These are phyloP conservation scores for Echeveria elegans DNA, from an alignment of 164 flowering plant species.

Conservation along the genomic window DNA sequence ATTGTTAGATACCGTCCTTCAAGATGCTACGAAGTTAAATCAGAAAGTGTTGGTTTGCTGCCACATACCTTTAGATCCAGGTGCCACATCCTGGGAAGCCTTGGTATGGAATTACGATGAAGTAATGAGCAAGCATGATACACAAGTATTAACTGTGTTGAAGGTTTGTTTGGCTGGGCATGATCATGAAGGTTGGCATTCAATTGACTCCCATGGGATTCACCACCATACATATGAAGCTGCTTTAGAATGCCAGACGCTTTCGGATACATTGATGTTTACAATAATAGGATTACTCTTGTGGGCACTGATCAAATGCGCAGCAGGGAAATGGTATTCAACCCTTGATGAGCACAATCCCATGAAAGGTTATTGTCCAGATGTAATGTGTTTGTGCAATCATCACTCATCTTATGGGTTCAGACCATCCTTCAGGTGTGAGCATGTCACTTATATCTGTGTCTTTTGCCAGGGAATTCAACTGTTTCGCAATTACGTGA, in stretches of 20 bases:
- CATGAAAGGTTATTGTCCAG: not conserved
- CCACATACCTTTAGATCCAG: constrained; percentile 76
- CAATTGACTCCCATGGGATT: constrained; percentile 68
- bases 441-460: too few relatives aligned
- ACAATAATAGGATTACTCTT: constrained; percentile 50
- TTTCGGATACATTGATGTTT: too few relatives aligned
- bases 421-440: too few relatives aligned
- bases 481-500: too few relatives aligned
- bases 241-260: constrained; percentile 90
- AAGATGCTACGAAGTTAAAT: constrained; percentile 41
- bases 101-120: constrained; percentile 86
- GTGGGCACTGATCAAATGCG: constrained; percentile 53
- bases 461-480: too few relatives aligned
- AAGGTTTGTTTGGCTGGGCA: constrained; percentile 85
- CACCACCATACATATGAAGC: constrained; percentile 91
- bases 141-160: constrained; percentile 67
- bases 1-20: constrained; percentile 61
- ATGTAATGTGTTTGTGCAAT: too few relatives aligned
- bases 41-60: constrained; percentile 79
- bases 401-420: too few relatives aligned
- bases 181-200: constrained; percentile 77
- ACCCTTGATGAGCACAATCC: constrained; percentile 6
- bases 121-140: constrained; percentile 72
- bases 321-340: constrained; percentile 54
- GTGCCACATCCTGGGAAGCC: constrained; percentile 47